Percentiles rank a stretch among this genome's conserved stretches.
These are phyloP conservation scores for Pelargonium fulgidum DNA, from an alignment of 441 rosid species.

Conservation along the genomic window DNA sequence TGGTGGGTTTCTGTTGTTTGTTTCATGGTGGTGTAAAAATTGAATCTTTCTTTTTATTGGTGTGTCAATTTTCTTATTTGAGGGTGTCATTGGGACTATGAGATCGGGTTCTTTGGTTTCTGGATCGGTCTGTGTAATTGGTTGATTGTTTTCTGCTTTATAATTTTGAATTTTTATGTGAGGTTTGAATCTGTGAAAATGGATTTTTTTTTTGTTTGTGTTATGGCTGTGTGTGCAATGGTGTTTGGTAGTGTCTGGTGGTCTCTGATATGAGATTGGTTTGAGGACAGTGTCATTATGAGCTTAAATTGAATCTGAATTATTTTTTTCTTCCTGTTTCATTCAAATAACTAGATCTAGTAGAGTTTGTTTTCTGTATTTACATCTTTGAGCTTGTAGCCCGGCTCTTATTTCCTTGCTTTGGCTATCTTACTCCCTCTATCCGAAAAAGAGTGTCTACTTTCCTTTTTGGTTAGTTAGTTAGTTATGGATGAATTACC, in stretches of 20 bases:
- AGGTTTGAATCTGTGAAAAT: neutral
- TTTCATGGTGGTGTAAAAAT: neutral
- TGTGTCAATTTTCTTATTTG: neutral
- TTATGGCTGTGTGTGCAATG: neutral
- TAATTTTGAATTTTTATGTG: too few species aligned
- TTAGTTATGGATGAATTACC: too few species aligned
- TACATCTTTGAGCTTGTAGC: neutral
- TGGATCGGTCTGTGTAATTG: neutral
- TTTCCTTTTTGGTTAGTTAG: too few species aligned
- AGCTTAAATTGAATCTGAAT: neutral
- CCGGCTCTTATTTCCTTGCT: neutral
- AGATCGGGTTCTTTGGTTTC: slow-evolving; percentile 4
- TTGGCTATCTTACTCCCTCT: neutral
- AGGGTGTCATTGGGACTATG: neutral
- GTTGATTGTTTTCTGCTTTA: neutral
- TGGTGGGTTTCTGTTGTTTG: neutral
- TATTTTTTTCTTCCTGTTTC: neutral
- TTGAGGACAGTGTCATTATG: neutral
- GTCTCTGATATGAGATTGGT: neutral
- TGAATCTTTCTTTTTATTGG: neutral
- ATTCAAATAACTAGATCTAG: neutral
- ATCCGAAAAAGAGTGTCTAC: too few species aligned
- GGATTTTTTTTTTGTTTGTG: neutral
- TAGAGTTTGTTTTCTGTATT: neutral
- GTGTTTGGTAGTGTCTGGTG: neutral